Evolutionary conservation across 2,329 filamentous ascomycete species (phyloP).

Genomic region (Pyrenophora graminea): DNA sequence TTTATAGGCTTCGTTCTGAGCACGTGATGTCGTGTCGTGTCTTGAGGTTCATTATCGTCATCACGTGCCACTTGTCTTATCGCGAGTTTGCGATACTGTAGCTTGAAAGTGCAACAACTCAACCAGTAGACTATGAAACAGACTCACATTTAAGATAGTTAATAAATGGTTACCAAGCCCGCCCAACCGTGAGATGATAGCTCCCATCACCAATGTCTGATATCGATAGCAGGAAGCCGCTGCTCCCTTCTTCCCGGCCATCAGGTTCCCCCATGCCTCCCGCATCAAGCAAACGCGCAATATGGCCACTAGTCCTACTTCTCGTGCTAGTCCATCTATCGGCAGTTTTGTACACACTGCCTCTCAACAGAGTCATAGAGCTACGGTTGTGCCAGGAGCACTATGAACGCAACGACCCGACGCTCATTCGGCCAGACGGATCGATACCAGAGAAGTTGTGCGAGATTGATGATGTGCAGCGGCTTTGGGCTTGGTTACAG

Average conservation of each 20-base stretch:
- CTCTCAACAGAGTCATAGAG: slow-evolving; percentile 45
- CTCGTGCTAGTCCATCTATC: slow-evolving; percentile 42
- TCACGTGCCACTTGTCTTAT: too few relatives aligned
- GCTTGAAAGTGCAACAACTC: too few relatives aligned
- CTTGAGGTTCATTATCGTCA: too few relatives aligned
- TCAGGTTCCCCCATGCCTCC: slow-evolving; percentile 7
- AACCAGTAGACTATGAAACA: too few relatives aligned
- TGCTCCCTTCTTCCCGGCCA: slow-evolving; percentile 6
- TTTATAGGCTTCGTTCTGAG: too few relatives aligned
- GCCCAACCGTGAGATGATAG: too few relatives aligned
- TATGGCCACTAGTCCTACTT: slow-evolving; percentile 38
- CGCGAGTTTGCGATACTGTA: too few relatives aligned
- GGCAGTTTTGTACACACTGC: slow-evolving; percentile 42
- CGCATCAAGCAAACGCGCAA: slow-evolving; percentile 10
- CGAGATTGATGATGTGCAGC: slow-evolving; percentile 59
- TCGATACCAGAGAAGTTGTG: slow-evolving; percentile 58
- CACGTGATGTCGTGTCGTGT: too few relatives aligned
- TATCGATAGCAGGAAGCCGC: slow-evolving; percentile 9
- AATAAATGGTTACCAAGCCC: too few relatives aligned
- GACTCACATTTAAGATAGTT: too few relatives aligned
- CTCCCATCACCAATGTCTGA: background rate
- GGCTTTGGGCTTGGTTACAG: slow-evolving; percentile 57
- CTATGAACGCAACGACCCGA: slow-evolving; percentile 51
- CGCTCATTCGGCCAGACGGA: slow-evolving; percentile 42
- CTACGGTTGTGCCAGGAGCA: slow-evolving; percentile 53